These are phyloP conservation scores for Pseudonitzschia pungens DNA, from an alignment of 108 stramenopile species.

Conservation along the genomic window DNA sequence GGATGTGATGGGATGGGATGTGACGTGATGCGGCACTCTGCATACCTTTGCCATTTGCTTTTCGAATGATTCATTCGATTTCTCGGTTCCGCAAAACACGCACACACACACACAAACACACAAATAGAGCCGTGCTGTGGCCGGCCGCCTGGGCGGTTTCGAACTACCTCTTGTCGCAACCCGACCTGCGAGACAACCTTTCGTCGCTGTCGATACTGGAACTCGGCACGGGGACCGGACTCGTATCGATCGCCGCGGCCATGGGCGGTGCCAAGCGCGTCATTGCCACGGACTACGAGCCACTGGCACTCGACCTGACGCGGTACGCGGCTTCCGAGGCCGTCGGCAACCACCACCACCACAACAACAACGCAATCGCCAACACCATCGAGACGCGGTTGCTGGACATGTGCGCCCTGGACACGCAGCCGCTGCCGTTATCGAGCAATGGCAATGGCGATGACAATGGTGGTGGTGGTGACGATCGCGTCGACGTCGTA, in stretches of 20 bases:
- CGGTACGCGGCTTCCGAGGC: constrained; percentile 39
- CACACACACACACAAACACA: not conserved
- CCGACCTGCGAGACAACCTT: constrained; percentile 8
- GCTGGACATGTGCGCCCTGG: constrained; percentile 52
- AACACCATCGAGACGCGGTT: constrained; percentile 24
- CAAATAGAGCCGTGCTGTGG: constrained; percentile 65
- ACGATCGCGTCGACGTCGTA: constrained; percentile 39
- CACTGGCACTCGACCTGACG: constrained; percentile 45
- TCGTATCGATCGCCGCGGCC: constrained; percentile 51
- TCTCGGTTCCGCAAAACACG: no score
- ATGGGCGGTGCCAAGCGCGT: constrained; percentile 44
- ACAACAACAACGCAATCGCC: not conserved
- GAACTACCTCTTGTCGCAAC: constrained; percentile 31
- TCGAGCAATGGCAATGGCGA: constrained; percentile 18
- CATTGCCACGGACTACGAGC: constrained; percentile 66
- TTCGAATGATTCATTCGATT: no score
- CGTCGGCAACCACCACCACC: not conserved
- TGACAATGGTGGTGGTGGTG: not conserved
- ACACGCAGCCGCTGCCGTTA: not conserved
- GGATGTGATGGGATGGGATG: no score
- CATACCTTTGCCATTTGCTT: not conserved
- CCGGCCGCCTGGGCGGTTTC: constrained; percentile 60
- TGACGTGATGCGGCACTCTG: no score
- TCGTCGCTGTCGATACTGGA: constrained; percentile 38
- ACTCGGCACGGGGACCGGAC: constrained; percentile 64